Base-by-base conservation (phyloP, 345 rosid genomes). In the Gynandropsis gynandra region DNA sequence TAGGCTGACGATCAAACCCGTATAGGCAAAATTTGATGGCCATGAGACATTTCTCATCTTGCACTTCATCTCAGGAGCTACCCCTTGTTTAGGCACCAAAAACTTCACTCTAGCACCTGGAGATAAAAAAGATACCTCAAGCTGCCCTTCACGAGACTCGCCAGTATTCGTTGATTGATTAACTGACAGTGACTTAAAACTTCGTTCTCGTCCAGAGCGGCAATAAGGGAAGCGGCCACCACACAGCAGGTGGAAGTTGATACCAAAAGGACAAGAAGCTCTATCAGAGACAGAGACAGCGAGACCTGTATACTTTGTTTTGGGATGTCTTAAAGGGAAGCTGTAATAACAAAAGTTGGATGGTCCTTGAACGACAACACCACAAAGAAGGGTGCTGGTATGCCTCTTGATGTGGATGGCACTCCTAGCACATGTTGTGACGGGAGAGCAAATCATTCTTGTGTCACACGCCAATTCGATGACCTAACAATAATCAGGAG, bases 1-100 rank as follows among this genome's bases (percentile, higher is more conserved):
- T 61, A 87, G 74, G 62, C 87, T 81, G 65, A 79, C 71, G 52
- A 74, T 47, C 54, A 84, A 48, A 52, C 83, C 73, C 11, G 72
- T 69, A 44, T 79, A 72, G 13, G 74, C 72, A 70, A 58, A 74
- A 59, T 77, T 79, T 46, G 51, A 77, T 17, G 63, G 65, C 80
- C 74, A 61, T 42, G 66, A 62, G 17, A 69, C 34, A 39, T 63
- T 62, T 69, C 75, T 71, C 54, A 61, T 64, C 56, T 66, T 73
- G 54, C 62, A 68, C 64, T 67, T 62, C 9, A 77, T 53, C 69
- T 78, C 73, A 17, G 61, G 45, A 49, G 58, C 53, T 40, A 62
- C 35, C 49, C 76, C 73, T 39, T 56, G 72, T 55, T 62, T 72
- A n/a, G 80, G 75, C n/a, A 75, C 58, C 53, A 58, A 63, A 16